phyloP scores from a whole-genome alignment of 75 land plant genomes.

The Adiantum capillusveneris region DNA sequence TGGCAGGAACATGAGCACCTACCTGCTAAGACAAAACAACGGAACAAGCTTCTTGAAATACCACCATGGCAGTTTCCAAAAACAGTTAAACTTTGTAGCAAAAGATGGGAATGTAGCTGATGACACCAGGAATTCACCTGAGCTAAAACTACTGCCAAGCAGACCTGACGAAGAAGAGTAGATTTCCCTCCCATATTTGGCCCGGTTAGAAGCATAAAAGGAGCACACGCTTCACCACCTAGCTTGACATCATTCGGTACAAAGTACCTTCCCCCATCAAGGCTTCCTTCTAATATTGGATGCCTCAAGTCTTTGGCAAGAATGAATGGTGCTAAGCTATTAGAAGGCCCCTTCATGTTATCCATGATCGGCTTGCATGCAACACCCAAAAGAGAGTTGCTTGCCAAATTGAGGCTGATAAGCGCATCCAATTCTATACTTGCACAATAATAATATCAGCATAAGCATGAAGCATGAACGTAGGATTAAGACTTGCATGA shows the following conservation, averaged over 20 bases:
- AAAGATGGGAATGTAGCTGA: background rate
- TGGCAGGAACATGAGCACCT: conserved; percentile 94
- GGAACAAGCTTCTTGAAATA: no score
- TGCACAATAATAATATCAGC: no score
- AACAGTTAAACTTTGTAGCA: no score
- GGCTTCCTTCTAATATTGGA: conserved; percentile 58
- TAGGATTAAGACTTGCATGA: no score
- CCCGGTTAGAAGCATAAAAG: conserved; percentile 88
- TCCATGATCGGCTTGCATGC: conserved; percentile 52
- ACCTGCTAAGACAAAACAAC: conserved; percentile 32
- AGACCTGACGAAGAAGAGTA: conserved; percentile 93
- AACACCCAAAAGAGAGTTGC: conserved; percentile 62
- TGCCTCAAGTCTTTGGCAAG: conserved; percentile 71
- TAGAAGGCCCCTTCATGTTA: conserved; percentile 8
- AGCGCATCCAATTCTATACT: conserved; percentile 70
- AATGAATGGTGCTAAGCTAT: conserved; percentile 31
- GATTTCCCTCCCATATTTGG: conserved; percentile 99
- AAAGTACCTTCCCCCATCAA: conserved; percentile 52
- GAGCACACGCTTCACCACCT: conserved; percentile 56
- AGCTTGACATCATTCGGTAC: conserved; percentile 83
- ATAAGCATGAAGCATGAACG: no score
- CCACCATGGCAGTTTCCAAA: no score
- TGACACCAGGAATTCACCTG: conserved; percentile 41
- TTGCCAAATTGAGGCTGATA: conserved; percentile 68
- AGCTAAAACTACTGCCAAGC: conserved; percentile 82